Base-by-base conservation (phyloP, 2,329 filamentous ascomycete genomes). In the Colletotrichum kahawae region DNA sequence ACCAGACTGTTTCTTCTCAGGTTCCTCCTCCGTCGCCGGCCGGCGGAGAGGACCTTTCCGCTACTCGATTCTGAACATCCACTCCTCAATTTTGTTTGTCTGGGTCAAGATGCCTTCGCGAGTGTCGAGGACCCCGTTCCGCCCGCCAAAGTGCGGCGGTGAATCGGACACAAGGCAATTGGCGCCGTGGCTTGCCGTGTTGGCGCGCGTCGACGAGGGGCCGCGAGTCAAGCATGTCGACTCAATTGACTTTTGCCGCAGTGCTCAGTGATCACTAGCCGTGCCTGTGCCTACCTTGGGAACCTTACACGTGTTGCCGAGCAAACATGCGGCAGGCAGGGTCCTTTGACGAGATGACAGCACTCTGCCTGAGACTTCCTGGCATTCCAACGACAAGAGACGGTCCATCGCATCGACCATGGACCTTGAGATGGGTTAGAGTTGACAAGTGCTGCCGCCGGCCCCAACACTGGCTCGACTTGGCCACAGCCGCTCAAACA, bases 21-120 rank as follows among this genome's bases (percentile, higher is more conserved):
- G n/a, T 21, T 51, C 43, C 38, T n/a, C n/a, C 69, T 48, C 62
- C 60, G 68, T 71, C 60, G 27, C 34, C 68, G 60, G 48, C 68
- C 14, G 31, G 63, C 70, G 70, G 70, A 60, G 70, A 67, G 63
- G 70, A 71, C 27, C 14, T 70, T 73, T 70, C 71, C 66, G 66
- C 71, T n/a, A 33, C 56, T 59, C 34, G 24, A 57, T 7, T 73
- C 51, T 24, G 63, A 31, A 48, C 24, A 27, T 54, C 51, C 36
- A 66, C 59, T 59, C 59, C 59, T 56, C 43, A 34, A 63, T 33
- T 33, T 34, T 14, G 31, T 54, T 62, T 51, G 29, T 31, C 24
- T 36, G 29, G 33, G 34, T 27, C 57, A 65, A 34, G 56, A 51
- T 51, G n/a, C 21, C 21, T n/a, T 48, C 56, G 43, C 48, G 24